Base-by-base conservation (phyloP, 306 rosid species). In the Gynostemma pentaphyllum region DNA sequence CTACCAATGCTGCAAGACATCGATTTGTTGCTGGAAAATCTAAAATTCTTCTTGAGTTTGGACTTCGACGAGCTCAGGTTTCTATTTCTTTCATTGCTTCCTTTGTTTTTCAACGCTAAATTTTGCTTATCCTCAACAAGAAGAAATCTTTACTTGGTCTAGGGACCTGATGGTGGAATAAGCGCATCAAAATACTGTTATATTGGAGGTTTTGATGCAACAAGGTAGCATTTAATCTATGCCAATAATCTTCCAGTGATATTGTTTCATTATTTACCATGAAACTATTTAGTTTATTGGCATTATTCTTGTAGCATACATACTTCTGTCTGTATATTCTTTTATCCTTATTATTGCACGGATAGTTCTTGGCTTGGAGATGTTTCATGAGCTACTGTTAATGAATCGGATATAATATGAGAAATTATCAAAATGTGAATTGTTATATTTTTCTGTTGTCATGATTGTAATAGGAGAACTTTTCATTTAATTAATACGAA, bases 101-200 rank as follows among this genome's bases (percentile, higher is more conserved):
- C 40, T 51, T 68, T 55, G 27, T 77, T 66, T n/a, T 21, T 29
- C 12, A 52, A 41, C 61, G 37, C 37, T 48, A 0, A 21, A 40
- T 24, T 52, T 24, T 22, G 48, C 39, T 56, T 21, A 45, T 64
- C 18, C 57, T 69, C 19, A 64, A 68, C 24, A 18, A 66, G 67
- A 70, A 23, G 16, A 77, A 66, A 45, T 70, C 22, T 36, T 71
- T 63, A 24, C 24, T 68, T 74, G 74, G 19, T 53, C 51, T 72
- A 87, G 97, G 97, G 97, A 57, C 97, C 97, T 75, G 97, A 90
- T 75, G 97, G 97, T 63, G 97, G 95, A 76, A 64, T 90, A 53
- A 66, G 87, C 26, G 97, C 97, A 45, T 90, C 97, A 60, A 90
- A 84, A 74, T 90, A 90, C 74, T 83, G 96, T 78, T 90, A 90